Base-by-base conservation (phyloP, 78 protist genomes). In the Dictyostelium capitatum region DNA sequence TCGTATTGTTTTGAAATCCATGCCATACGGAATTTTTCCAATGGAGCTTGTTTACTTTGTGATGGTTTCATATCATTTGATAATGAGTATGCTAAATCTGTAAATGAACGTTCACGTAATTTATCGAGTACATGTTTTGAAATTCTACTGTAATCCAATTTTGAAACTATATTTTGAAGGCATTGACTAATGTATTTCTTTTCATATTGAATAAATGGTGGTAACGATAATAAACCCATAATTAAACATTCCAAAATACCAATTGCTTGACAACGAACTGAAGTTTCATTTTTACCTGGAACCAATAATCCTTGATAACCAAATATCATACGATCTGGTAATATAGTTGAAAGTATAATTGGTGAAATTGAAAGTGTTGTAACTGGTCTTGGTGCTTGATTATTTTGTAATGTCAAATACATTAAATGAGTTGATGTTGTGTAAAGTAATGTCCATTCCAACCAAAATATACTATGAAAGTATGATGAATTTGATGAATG, bases 361-460 rank as follows among this genome's bases (percentile, higher is more conserved):
- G 92, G 92, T 56, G 92, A 72, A 23, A 57, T 25, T 9, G 82
- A 73, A 6, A 85, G 12, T 0, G 79, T 67, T n/a, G 79, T 30
- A 3, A 74, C 75, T 19, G 92, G 92, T 20, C 82, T 46, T 54
- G 83, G 83, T 43, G 74, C 9, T 14, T 73, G 69, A 57, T 85
- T 85, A 57, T 85, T 72, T 59, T 85, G 92, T 0, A 85, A 5
- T 23, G 92, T 85, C 83, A 75, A 56, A 46, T 85, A 85, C 92
- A 85, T 85, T 6, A 85, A 2, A 74, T 85, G 65, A 20, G 92
- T 85, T 1, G 92, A 77, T 6, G 93, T 87, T 0, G 93, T 78
- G 51, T 77, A 87, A 19, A 87, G 28, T 14, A 87, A 37, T 32
- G 93, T 77, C 93, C 93, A 87, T 64, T 87, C 93, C 43, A 87